Percentiles rank a stretch among this genome's conserved stretches.
phyloP scores from a whole-genome alignment of 2,329 filamentous ascomycete genomes.

The Penicillium sp. region DNA sequence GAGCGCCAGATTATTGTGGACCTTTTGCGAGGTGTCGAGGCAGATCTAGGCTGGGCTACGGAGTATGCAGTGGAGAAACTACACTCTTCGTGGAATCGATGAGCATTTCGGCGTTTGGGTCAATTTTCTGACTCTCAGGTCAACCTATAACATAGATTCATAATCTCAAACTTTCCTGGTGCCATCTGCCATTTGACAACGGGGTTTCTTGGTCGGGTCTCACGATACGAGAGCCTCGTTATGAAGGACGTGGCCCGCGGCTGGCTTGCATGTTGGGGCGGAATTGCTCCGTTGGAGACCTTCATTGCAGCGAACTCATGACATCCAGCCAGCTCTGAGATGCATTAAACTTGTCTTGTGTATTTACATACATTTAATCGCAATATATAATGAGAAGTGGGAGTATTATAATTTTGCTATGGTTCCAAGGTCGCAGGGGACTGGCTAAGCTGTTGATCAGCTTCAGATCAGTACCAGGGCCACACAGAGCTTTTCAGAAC shows the following conservation, averaged over 20 bases:
- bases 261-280: background rate
- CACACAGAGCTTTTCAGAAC: background rate
- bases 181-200: background rate
- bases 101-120: background rate
- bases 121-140: background rate
- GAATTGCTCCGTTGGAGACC: conserved; percentile 6
- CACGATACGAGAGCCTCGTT: background rate
- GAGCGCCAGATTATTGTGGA: conserved; percentile 58
- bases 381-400: background rate
- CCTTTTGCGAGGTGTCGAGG: conserved; percentile 59
- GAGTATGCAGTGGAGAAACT: conserved; percentile 57
- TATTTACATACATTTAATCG: background rate
- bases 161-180: background rate
- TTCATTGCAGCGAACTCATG: background rate
- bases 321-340: background rate
- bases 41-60: conserved; percentile 62
- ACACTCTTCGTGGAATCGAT: conserved; percentile 32
- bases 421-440: background rate
- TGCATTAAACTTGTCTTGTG: background rate
- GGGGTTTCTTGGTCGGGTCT: background rate
- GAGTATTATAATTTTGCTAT: background rate
- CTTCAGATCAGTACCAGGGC: background rate
- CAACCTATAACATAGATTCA: background rate
- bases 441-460: background rate
- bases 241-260: background rate